Base-by-base conservation (phyloP, 176 grass and related monocot species). In the Coix lacrymajobi region DNA sequence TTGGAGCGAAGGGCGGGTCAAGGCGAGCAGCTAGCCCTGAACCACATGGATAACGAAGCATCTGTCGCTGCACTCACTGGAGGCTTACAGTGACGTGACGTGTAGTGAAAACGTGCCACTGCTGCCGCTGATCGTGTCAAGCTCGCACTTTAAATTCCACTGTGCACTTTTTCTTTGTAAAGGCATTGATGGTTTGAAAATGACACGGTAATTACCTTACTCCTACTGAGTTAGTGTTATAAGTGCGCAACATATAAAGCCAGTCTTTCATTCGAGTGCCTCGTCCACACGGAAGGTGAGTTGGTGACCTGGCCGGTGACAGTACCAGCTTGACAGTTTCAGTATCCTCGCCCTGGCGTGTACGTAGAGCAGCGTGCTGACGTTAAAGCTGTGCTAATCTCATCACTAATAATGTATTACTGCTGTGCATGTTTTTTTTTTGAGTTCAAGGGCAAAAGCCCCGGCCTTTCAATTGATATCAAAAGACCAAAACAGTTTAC, bases 251-350 rank as follows among this genome's bases (percentile, higher is more conserved):
- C 41, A 43, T 43, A 0, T 43, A 13, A 43, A 43, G 41, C 13
- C 14, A 36, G 81, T 10, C 28, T 17, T 24, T 8, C n/a, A 66
- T 54, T 41, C 12, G 15, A 8, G 14, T 80, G 26, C 60, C 69
- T 58, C 44, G 36, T 68, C 85, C 36, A 67, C 46, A 86, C 46
- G 60, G 28, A 81, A 74, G 34, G 16, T 41, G 68, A 65, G 43
- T 43, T 40, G 34, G 16, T 41, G 68, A 65, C 57, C 57, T 40
- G 24, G 45, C 41, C 36, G 9, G n/a, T 28, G 22, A 22, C 22
- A 2, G 51, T 56, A 56, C 1, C 20, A 17, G 3, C 17, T 48
- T 49, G 46, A 49, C 46, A 7, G 43, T 11, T 65, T 0, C 17
- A 4, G 3, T 66, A 32, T 19, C 41, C 16, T 36, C n/a, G n/a